Evolutionary conservation across 1,284 basidiomycete species (phyloP).

Genomic region (Malassezia sympodialis): DNA sequence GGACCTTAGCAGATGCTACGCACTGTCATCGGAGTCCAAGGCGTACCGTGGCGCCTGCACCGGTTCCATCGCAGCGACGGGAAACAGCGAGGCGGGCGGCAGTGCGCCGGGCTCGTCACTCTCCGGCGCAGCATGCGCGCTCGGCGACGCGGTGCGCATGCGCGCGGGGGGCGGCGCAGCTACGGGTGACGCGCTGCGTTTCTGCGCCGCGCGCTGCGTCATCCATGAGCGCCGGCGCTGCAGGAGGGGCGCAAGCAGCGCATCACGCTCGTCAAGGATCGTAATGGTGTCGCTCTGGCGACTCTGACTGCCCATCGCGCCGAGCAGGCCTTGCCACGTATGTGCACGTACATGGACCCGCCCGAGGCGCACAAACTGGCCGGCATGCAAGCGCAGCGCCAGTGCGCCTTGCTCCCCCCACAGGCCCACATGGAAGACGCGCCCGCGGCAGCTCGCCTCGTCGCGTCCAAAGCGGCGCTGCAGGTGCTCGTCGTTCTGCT

Average conservation of each 20-base stretch:
- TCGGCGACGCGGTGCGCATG: neutral
- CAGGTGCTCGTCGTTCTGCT: slow-evolving; percentile 17
- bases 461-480: neutral
- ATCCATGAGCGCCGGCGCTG: slow-evolving; percentile 4
- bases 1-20: neutral
- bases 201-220: neutral
- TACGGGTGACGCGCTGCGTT: neutral
- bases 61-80: slow-evolving; percentile 1
- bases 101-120: neutral
- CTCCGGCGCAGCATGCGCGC: neutral
- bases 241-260: neutral
- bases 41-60: slow-evolving; percentile 8
- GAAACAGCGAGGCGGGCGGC: slow-evolving; percentile 1
- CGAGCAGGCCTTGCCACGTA: slow-evolving; percentile 23
- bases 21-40: slow-evolving; percentile 10
- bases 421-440: slow-evolving; percentile 32
- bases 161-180: neutral
- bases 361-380: slow-evolving; percentile 31
- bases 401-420: slow-evolving; percentile 31
- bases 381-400: slow-evolving; percentile 22
- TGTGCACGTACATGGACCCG: slow-evolving; percentile 29
- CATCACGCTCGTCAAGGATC: neutral
- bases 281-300: slow-evolving; percentile 26
- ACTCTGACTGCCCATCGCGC: slow-evolving; percentile 24
- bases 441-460: slow-evolving; percentile 20